Conservation (phyloP, 2,329 filamentous ascomycete genomes). For the Colletotrichum sp. region DNA sequence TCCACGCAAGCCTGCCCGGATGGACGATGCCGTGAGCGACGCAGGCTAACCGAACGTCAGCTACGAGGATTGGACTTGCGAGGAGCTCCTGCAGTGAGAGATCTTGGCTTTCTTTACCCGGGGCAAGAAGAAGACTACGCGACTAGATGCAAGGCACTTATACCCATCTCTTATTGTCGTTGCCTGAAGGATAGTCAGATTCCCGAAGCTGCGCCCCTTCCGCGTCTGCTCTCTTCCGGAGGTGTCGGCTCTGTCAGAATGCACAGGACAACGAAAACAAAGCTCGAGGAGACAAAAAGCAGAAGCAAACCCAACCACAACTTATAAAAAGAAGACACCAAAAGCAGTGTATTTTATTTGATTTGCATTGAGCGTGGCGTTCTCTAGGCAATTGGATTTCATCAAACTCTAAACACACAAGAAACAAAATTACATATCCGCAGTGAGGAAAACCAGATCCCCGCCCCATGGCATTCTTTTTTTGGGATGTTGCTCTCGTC, state of each 20-base stretch:
- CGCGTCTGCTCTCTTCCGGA: background rate
- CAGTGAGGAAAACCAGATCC: background rate
- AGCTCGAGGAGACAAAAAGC: background rate
- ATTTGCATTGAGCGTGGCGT: conserved; percentile 21
- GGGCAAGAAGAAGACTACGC: background rate
- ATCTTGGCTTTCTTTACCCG: background rate
- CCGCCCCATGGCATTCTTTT: background rate
- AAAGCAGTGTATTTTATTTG: conserved; percentile 13
- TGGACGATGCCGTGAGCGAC: conserved; percentile 22
- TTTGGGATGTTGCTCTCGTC: background rate
- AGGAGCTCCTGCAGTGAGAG: conserved; percentile 77
- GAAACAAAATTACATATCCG: background rate
- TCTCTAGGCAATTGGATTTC: conserved; percentile 16
- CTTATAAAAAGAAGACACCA: background rate
- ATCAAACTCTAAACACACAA: background rate
- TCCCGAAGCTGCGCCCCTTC: background rate
- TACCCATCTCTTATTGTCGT: conserved; percentile 19
- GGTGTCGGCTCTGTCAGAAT: background rate
- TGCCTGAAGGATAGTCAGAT: conserved; percentile 13
- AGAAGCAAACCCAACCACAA: background rate
- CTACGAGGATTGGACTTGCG: conserved; percentile 99
- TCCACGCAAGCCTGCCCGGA: background rate
- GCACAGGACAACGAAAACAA: background rate
- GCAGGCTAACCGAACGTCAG: conserved; percentile 44
- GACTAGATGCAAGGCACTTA: conserved; percentile 21